phyloP scores from a whole-genome alignment of 257 asterid genomes.

The Osmanthus fragrans region DNA sequence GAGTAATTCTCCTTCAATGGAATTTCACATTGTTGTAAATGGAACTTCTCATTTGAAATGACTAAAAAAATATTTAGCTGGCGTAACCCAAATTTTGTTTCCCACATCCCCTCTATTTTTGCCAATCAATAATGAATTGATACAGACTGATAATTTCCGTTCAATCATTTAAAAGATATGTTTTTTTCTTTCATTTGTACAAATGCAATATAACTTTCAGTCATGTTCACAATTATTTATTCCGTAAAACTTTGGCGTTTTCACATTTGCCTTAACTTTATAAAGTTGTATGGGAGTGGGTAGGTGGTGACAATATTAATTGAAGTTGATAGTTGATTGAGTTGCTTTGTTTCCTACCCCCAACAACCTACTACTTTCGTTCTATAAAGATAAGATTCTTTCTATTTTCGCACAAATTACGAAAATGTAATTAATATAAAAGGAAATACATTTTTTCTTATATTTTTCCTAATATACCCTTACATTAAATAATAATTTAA shows the following conservation, averaged over 20 bases:
- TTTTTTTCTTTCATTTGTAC: not conserved
- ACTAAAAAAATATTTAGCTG: slow-evolving; percentile 26
- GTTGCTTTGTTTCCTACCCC: slow-evolving; percentile 25
- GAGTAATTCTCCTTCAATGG: not conserved
- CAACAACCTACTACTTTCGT: too few species aligned
- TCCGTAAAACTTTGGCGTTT: not conserved
- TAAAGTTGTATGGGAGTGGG: not conserved
- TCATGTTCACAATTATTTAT: not conserved
- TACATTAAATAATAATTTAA: too few species aligned
- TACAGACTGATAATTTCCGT: too few species aligned
- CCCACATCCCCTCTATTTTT: too few species aligned
- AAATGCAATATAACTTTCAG: not conserved
- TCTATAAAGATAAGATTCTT: too few species aligned
- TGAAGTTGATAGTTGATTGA: slow-evolving; percentile 19
- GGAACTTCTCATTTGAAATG: slow-evolving; percentile 14
- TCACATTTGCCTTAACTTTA: not conserved
- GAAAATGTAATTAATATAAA: too few species aligned
- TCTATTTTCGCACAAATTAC: too few species aligned
- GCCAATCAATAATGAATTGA: too few species aligned
- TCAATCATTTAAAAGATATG: too few species aligned
- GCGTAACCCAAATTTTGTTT: slow-evolving; percentile 19
- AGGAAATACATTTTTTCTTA: too few species aligned
- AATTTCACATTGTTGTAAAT: not conserved
- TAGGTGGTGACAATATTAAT: slow-evolving; percentile 8
- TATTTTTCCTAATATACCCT: too few species aligned